Evolutionary conservation across 2,329 filamentous ascomycete genomes (phyloP).

Genomic region (Exophiala dermatitidis): DNA sequence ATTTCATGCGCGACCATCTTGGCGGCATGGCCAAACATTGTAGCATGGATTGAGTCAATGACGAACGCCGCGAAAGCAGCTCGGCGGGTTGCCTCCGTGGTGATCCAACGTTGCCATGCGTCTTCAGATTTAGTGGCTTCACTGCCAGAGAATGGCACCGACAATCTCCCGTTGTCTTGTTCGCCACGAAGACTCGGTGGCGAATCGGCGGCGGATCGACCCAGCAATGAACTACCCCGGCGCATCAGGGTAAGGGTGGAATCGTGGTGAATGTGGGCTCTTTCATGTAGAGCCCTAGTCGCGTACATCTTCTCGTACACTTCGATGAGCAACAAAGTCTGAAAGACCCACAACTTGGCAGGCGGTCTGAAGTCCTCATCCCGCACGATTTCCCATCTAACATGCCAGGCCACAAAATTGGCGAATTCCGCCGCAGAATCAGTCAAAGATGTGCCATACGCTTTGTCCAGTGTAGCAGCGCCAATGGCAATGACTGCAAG

Average conservation of each 20-base stretch:
- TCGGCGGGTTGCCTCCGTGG: conserved; percentile 79
- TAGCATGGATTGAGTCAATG: conserved; percentile 90
- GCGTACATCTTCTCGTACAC: conserved; percentile 98
- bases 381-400: conserved; percentile 95
- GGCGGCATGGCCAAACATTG: conserved; percentile 95
- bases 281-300: conserved; percentile 81
- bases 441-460: conserved; percentile 65
- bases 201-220: conserved; percentile 74
- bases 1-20: conserved; percentile 97
- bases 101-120: conserved; percentile 95
- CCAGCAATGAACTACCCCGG: conserved; percentile 81
- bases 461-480: conserved; percentile 79
- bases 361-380: conserved; percentile 82
- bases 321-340: conserved; percentile 79
- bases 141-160: conserved; percentile 43
- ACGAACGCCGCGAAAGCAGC: conserved; percentile 92
- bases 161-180: conserved; percentile 36
- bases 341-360: conserved; percentile 93
- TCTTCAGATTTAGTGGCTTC: conserved; percentile 64
- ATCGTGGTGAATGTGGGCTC: conserved; percentile 93
- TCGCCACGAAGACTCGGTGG: conserved; percentile 67
- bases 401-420: conserved; percentile 83
- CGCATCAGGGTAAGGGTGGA: conserved; percentile 95
- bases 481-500: conserved; percentile 89
- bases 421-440: conserved; percentile 74